Evolutionary conservation across 257 asterid species (phyloP), one percentile per base, ranked within the genome.

Genomic region (Nyctanthes arbortristis): DNA sequence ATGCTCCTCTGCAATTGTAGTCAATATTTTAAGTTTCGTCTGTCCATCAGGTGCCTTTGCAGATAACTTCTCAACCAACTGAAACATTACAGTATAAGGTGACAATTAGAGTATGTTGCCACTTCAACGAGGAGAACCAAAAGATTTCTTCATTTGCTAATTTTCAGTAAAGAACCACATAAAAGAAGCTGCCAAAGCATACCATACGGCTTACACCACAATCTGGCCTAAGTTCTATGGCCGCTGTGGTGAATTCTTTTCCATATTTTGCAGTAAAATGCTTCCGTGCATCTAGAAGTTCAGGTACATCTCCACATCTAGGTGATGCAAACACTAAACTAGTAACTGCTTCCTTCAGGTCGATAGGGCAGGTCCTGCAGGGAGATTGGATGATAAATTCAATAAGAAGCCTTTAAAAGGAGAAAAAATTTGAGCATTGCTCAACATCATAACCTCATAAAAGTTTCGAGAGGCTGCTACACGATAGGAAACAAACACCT

Each of bases 121-220:
- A 63, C 32, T 61, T 36, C 45, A 52, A 35, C 52, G 24, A 60
- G 34, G 10, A 10, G 16, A 34, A 39, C 34, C 22, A 63, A 32
- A 25, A 47, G n/a, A 52, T 25, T 28, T 40, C n/a, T n/a, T n/a
- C n/a, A 20, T 20, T 64, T 13, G 70, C 36, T 31, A 57, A 68
- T 22, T 65, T 54, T 68, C 49, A 68, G 63, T 22, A 58, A 34
- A 37, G 70, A 47, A 71, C 16, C 63, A 56, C 11, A 32, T n/a
- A 25, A 36, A 63, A 63, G 27, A 31, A 59, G 70, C 68, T 60
- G 73, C 36, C 49, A 28, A 35, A 82, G 75, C 73, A 52, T 86
- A 94, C 99, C 97, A 87, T 66, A 68, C 96, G 93, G 87, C 95
- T 81, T 36, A 91, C 99, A 81, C 99, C 99, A 79, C 97, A 80